phyloP scores from a whole-genome alignment of 139 green algal species.

The Edaphochlamys debaryana region DNA sequence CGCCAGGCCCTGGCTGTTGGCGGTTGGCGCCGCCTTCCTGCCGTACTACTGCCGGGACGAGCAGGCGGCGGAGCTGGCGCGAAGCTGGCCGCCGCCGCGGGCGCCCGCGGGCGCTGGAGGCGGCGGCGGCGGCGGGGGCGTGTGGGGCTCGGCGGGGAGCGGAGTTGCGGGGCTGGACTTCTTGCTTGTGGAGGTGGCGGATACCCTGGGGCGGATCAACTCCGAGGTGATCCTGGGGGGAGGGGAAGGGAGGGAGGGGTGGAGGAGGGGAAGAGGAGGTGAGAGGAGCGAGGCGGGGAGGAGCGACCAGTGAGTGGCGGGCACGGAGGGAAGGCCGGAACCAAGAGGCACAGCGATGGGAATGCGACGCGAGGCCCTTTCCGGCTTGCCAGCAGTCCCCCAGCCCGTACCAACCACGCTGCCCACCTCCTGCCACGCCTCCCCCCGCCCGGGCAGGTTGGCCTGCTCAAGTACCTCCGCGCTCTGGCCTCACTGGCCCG shows the following conservation, averaged over 20 bases:
- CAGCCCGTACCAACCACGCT: too few relatives aligned
- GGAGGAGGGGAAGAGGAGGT: too few relatives aligned
- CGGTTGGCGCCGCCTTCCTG: conserved; percentile 67
- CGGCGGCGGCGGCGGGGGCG: neutral
- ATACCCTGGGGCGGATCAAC: conserved; percentile 55
- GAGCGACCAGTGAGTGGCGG: too few relatives aligned
- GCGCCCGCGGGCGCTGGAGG: conserved; percentile 4
- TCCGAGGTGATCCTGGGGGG: conserved; percentile 35
- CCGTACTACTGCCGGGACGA: conserved; percentile 72
- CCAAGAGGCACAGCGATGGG: too few relatives aligned
- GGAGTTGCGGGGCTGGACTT: conserved; percentile 51
- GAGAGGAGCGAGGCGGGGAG: too few relatives aligned
- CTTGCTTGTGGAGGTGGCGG: conserved; percentile 60
- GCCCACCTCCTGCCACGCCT: too few relatives aligned
- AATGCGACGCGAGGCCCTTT: too few relatives aligned
- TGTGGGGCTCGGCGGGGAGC: too few relatives aligned
- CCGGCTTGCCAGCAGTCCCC: too few relatives aligned
- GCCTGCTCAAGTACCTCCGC: conserved; percentile 60
- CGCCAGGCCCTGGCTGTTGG: conserved; percentile 55
- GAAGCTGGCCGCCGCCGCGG: conserved; percentile 53
- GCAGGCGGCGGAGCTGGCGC: conserved; percentile 21
- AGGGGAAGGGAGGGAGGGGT: too few relatives aligned
- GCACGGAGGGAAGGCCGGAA: too few relatives aligned
- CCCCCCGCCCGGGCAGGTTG: too few relatives aligned
- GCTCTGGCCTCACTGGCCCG: conserved; percentile 51